Base-by-base conservation (phyloP, 2,329 filamentous ascomycete genomes). In the Drechslerella stenobrocha region DNA sequence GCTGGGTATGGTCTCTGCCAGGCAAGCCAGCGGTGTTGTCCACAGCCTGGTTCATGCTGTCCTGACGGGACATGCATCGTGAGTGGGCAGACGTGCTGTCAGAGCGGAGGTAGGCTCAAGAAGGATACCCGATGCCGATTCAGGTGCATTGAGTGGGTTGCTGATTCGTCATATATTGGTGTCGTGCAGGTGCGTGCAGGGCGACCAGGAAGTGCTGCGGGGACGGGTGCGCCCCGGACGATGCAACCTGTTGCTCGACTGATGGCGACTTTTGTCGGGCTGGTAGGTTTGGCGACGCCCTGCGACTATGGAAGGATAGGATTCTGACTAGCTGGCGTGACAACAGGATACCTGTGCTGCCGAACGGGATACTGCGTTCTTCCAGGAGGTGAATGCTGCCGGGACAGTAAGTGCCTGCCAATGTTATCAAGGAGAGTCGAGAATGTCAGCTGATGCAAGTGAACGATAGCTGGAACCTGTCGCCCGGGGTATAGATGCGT, bases 401-500 rank as follows among this genome's bases (percentile, higher is more conserved):
- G 45, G 32, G 63, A 67, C 47, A 60, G 63, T 67, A 34, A 34
- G 63, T 56, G 32, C 20, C 15, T 9, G 4, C 3, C 18, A 44
- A 4, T 7, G 26, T 11, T 22, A 6, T 28, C 3, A 37, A 3
- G n/a, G n/a, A n/a, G n/a, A n/a, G n/a, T n/a, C n/a, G n/a, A n/a
- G n/a, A n/a, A n/a, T n/a, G n/a, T n/a, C 22, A 20, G 20, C 55
- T 67, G 22, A 67, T 42, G 8, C 20, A 45, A 18, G 7, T 23
- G 13, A 20, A 26, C 18, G 3, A 28, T 47, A 67, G 63, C 55
- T 24, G 63, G 63, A 47, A 67, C 63, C 28, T 67, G 63, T 35
- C 44, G 55, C 6, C 63, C 63, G 5, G 63, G 63, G 51, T 67
- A 60, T 9, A 28, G 55, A 52, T 67, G 63, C 34, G 63, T 67